These are phyloP conservation scores for Areca catechu DNA, from an alignment of 176 grass and related monocot species.

Conservation along the genomic window DNA sequence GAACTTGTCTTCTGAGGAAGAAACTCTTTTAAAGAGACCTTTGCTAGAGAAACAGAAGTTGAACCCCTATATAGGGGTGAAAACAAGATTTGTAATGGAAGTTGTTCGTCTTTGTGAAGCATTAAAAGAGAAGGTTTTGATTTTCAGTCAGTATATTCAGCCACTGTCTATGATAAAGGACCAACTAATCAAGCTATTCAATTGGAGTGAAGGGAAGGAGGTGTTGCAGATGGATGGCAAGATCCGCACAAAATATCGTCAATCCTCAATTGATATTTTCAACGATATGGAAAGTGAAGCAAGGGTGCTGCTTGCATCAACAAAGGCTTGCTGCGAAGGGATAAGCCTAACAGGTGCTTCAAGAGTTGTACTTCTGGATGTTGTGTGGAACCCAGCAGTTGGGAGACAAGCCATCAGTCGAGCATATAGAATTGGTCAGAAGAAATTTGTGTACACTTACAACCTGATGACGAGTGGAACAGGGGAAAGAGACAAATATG, in stretches of 20 bases:
- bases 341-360: slow-evolving; percentile 74
- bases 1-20: slow-evolving; percentile 31
- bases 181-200: slow-evolving; percentile 42
- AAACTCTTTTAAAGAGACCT: slow-evolving; percentile 21
- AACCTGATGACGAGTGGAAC: slow-evolving; percentile 68
- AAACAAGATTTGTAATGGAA: slow-evolving; percentile 66
- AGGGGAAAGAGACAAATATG: slow-evolving; percentile 58
- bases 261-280: slow-evolving; percentile 51
- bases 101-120: slow-evolving; percentile 40
- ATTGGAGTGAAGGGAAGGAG: slow-evolving; percentile 52
- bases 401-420: slow-evolving; percentile 79
- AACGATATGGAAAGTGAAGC: slow-evolving; percentile 58
- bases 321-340: slow-evolving; percentile 72
- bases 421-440: slow-evolving; percentile 68
- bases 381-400: slow-evolving; percentile 82
- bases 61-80: slow-evolving; percentile 48
- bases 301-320: slow-evolving; percentile 74
- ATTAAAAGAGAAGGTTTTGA: slow-evolving; percentile 53
- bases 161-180: slow-evolving; percentile 59
- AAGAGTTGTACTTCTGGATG: slow-evolving; percentile 80
- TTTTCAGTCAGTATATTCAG: slow-evolving; percentile 69
- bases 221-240: slow-evolving; percentile 52
- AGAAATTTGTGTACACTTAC: slow-evolving; percentile 76
- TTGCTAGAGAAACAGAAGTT: slow-evolving; percentile 32
- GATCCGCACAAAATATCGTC: slow-evolving; percentile 21